Evolutionary conservation across 1,284 basidiomycete species (phyloP).

Genomic region (Trametes polyzona): DNA sequence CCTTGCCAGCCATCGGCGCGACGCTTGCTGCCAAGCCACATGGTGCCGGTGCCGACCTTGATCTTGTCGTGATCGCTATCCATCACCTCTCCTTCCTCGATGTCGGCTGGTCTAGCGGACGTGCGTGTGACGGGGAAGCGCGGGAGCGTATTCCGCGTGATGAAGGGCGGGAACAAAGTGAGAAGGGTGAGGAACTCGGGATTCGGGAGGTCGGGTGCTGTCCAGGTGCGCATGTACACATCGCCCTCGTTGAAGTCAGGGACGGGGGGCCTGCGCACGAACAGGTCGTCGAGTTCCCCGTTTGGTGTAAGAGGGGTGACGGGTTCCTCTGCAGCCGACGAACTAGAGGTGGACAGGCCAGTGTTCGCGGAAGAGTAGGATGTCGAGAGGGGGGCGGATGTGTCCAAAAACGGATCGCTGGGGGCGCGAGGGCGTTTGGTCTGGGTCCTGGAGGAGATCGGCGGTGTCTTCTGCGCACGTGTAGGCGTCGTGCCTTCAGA

Average conservation of each 20-base stretch:
- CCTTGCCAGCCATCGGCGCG: slow-evolving; percentile 68
- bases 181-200: slow-evolving; percentile 65
- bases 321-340: slow-evolving; percentile 43
- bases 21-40: slow-evolving; percentile 64
- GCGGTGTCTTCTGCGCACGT: slow-evolving; percentile 39
- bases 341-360: slow-evolving; percentile 36
- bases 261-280: slow-evolving; percentile 34
- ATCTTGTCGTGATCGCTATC: slow-evolving; percentile 55
- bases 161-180: slow-evolving; percentile 70
- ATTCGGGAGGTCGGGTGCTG: slow-evolving; percentile 68
- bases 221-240: slow-evolving; percentile 68
- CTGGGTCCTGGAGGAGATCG: slow-evolving; percentile 45
- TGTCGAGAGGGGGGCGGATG: slow-evolving; percentile 53
- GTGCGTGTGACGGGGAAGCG: slow-evolving; percentile 53
- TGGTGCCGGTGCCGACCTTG: slow-evolving; percentile 70
- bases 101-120: slow-evolving; percentile 47
- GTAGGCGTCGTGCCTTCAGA: slow-evolving; percentile 39
- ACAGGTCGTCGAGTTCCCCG: slow-evolving; percentile 42
- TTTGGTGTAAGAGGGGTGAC: slow-evolving; percentile 40
- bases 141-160: slow-evolving; percentile 62
- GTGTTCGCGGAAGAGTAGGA: slow-evolving; percentile 59
- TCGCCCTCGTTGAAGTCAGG: slow-evolving; percentile 50
- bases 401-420: slow-evolving; percentile 80
- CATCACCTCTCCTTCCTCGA: slow-evolving; percentile 67
- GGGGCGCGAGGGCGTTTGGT: slow-evolving; percentile 71